Percentiles rank a stretch among this genome's conserved stretches.
phyloP scores from a whole-genome alignment of 2,329 filamentous ascomycete species.

The Calonectria ilicicola region DNA sequence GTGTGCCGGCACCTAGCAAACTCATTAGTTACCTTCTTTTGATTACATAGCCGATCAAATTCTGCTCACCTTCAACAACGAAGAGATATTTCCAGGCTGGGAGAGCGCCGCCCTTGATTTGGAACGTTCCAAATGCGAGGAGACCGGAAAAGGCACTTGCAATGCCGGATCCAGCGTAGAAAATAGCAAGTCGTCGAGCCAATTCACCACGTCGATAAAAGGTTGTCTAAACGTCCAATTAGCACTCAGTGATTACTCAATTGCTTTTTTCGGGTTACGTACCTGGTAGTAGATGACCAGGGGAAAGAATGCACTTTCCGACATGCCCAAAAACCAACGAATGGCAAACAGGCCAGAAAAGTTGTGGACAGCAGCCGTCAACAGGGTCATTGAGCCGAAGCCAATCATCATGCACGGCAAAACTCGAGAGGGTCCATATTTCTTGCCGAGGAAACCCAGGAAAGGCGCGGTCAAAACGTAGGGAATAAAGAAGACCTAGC shows the following conservation, averaged over 20 bases:
- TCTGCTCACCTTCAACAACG: slow-evolving; percentile 61
- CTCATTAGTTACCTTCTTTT: background rate
- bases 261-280: background rate
- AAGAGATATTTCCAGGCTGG: slow-evolving; percentile 63
- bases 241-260: background rate
- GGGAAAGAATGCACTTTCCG: slow-evolving; percentile 67
- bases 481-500: slow-evolving; percentile 76
- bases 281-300: slow-evolving; percentile 62
- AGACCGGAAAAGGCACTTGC: slow-evolving; percentile 69
- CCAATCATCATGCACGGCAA: slow-evolving; percentile 79
- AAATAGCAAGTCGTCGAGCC: slow-evolving; percentile 66
- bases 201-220: slow-evolving; percentile 63
- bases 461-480: slow-evolving; percentile 77
- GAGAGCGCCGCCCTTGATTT: slow-evolving; percentile 54
- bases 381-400: slow-evolving; percentile 76
- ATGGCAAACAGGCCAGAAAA: slow-evolving; percentile 64
- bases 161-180: slow-evolving; percentile 82
- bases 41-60: background rate
- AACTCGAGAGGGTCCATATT: slow-evolving; percentile 74
- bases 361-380: slow-evolving; percentile 63
- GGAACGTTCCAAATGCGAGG: slow-evolving; percentile 62
- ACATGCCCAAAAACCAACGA: slow-evolving; percentile 64
- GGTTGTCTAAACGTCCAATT: slow-evolving; percentile 49
- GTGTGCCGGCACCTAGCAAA: slow-evolving; percentile 57
- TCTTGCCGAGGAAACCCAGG: slow-evolving; percentile 74